Base-by-base conservation (phyloP, 176 grass and related monocot genomes). In the Luzula sylvatica region DNA sequence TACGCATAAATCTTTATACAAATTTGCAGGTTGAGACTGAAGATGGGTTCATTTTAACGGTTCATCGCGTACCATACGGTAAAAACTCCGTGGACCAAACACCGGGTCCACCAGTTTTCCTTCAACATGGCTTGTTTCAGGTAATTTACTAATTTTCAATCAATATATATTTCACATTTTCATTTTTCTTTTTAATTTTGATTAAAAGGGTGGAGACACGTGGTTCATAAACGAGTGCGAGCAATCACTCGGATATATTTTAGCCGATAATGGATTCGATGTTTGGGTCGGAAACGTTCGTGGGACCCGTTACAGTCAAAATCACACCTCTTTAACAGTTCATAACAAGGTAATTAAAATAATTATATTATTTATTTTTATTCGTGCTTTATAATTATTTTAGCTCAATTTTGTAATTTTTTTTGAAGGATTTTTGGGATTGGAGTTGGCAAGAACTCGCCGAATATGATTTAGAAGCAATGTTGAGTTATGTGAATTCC, bases 401-500 rank as follows among this genome's bases (percentile, higher is more conserved):
- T 22, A 64, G 9, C 47, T 22, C 29, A 49, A 29, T 48, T 35
- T 46, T 8, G 28, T 25, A n/a, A n/a, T 64, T 28, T 52, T 21
- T 52, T 65, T 76, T 50, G n/a, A 61, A 95, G 90, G 61, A 71
- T 50, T 95, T 95, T 76, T 95, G 83, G 90, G 80, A 95, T 65
- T 95, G 83, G 90, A 95, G 83, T 75, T 95, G 90, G 90, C 77
- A 88, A 71, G 89, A 95, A 64, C 74, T 95, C 11, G 83, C 80
- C 58, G 73, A 95, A 74, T 82, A 82, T 60, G 90, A 88, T 46
- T 74, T 88, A 62, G 42, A 64, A 48, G 76, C 90, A 50, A 88
- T 78, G 83, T 53, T 95, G 81, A 85, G 54, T 20, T 95, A 86
- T 62, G 63, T 95, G 2, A 67, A 85, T 44, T 71, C 57, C 46